Base-by-base conservation (phyloP, 2,329 filamentous ascomycete species). In the Sporothrix variecibatus region DNA sequence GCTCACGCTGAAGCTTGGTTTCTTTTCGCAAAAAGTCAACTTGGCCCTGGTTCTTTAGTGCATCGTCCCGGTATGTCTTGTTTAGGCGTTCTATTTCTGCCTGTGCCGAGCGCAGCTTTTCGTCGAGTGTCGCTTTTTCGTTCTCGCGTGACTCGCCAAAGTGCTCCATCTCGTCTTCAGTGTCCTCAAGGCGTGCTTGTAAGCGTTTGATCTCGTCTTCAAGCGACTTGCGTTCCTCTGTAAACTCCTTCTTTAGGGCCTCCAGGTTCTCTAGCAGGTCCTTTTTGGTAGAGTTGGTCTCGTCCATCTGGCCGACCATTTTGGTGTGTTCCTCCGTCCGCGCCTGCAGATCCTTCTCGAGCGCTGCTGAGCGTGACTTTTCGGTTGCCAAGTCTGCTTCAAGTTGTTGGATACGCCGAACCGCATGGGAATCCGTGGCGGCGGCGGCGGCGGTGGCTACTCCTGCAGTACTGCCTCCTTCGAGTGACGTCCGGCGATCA, bases 221-320 rank as follows among this genome's bases (percentile, higher is more conserved):
- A 0, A 98, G 86, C 11, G 91, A 92, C 79, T 93, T 94, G 53
- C 96, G 90, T 82, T 98, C 95, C 69, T 91, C 90, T 49, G 93
- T 87, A 78, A 97, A 98, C 79, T 98, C 96, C 34, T 90, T 90
- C 82, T 98, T 94, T 77, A 97, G 89, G 15, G 95, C 92, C 80
- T 98, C 94, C 84, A 99, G 94, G 79, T 99, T 99, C 77, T 94
- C 92, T 83, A 99, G 90, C 11, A 99, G 89, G 81, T 98, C 96
- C 78, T 93, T 93, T 82, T 99, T 99, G 0, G 93, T 98, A 2
- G 94, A 95, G 78, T 96, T 94, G 6, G 90, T 93, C 81, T 98
- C 95, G 76, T 96, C 90, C 75, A 97, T 88, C 78, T 91, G 91
- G 79, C 85, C 88, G 84, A 88, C 91, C 79, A 88, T 89, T 78